Evolutionary conservation across 2,329 filamentous ascomycete genomes (phyloP), one percentile per base, ranked within the genome.

Genomic region (Paraphoma chrysanthemicola): DNA sequence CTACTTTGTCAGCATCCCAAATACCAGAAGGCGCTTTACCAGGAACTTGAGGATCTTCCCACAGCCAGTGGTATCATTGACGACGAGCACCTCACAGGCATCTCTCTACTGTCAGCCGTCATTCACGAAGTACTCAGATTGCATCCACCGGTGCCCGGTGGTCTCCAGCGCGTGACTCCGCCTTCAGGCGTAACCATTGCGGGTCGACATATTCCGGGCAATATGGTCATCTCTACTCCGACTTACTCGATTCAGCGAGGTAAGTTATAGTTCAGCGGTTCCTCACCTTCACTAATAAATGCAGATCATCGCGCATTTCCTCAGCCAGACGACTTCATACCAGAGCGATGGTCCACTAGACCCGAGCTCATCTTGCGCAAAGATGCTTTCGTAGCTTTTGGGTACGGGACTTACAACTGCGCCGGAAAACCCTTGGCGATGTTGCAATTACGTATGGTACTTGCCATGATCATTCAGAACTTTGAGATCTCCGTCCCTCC

Each of bases 301-400:
- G 28, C 4, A 64, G 44, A 68, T 46, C 11, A 59, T 4, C 54
- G 52, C 17, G 51, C 53, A n/a, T 69, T 65, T 31, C 41, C 55
- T 12, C 49, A 36, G 30, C 57, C 66, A 2, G n/a, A 59, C 4
- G 51, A 64, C 1, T 69, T 69, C 45, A 39, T 68, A 3, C 59
- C 58, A 31, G 60, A 65, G 44, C 57, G 63, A 16, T 63, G 63
- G 60, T 56, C 18, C 16, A 48, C 57, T 0, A 42, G 44, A 5
- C 59, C 56, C 5, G 48, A 59, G 10, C 54, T 67, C 7, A 48
- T 63, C n/a, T 18, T 63, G n/a, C 45, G 56, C 18, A 60, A 48
- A 54, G 55, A 81, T 39, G 89, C 89, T 0, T 93, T 90, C 73
- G 90, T 87, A 57, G 88, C 90, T 2, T 91, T 91, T 65, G 86